phyloP scores from a whole-genome alignment of 2,329 filamentous ascomycete species.

The Fonsecaea erecta region DNA sequence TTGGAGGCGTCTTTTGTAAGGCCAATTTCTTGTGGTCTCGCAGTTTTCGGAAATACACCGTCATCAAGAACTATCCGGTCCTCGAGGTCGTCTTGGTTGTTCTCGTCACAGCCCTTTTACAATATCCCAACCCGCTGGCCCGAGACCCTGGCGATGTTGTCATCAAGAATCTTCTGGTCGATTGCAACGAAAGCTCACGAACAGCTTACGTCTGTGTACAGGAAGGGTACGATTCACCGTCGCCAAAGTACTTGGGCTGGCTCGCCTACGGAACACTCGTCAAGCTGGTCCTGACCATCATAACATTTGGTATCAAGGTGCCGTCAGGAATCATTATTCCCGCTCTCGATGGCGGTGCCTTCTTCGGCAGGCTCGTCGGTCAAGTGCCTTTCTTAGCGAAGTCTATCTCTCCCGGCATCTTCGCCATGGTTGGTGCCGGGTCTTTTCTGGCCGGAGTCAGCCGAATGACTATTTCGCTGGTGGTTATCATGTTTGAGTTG shows the following conservation, averaged over 20 bases:
- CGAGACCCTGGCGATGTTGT: constrained; percentile 61
- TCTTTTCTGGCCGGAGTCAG: constrained; percentile 64
- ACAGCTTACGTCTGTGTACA: constrained; percentile 58
- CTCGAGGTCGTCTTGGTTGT: constrained; percentile 62
- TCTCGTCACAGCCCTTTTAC: constrained; percentile 58
- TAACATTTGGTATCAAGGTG: constrained; percentile 65
- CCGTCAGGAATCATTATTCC: constrained; percentile 66
- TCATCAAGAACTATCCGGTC: constrained; percentile 62
- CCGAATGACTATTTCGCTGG: constrained; percentile 63
- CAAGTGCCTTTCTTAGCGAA: constrained; percentile 58
- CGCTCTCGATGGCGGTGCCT: constrained; percentile 61
- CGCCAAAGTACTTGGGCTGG: constrained; percentile 55
- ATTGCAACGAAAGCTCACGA: constrained; percentile 51
- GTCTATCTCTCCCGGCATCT: constrained; percentile 61
- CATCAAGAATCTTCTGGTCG: constrained; percentile 62
- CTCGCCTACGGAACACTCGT: constrained; percentile 59
- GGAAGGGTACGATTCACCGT: constrained; percentile 42
- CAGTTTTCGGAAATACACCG: constrained; percentile 56
- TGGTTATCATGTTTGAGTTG: constrained; percentile 66
- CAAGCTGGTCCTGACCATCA: constrained; percentile 61
- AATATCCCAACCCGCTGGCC: constrained; percentile 62
- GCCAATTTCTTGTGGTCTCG: constrained; percentile 63
- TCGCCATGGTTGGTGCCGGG: constrained; percentile 64
- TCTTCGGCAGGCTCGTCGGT: constrained; percentile 62
- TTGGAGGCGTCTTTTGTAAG: constrained; percentile 64